Base-by-base conservation (phyloP, 2,329 filamentous ascomycete genomes). In the Sclerotinia nivalis region DNA sequence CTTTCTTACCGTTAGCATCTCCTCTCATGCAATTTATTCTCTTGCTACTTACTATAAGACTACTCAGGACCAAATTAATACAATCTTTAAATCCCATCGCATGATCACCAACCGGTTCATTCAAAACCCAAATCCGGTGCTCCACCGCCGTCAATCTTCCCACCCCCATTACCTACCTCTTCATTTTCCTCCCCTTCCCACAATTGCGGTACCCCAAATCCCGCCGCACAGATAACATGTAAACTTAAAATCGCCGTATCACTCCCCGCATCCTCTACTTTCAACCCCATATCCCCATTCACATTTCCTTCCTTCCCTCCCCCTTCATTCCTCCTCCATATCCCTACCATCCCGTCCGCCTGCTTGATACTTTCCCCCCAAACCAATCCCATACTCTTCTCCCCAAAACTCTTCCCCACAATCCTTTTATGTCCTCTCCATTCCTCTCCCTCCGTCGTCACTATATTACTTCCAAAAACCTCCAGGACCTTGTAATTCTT, bases 211-310 rank as follows among this genome's bases (percentile, higher is more conserved):
- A 77, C 74, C 4, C 77, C 84, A 75, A 87, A 87, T 2, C 84
- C 85, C 66, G 84, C 84, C 50, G 81, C 81, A 74, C 83, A 85
- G 72, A 87, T 87, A 55, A 87, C 82, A 76, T 86, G 83, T 49
- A 87, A 76, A 69, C 81, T 83, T 72, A 86, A 77, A 61, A 82
- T 82, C 81, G 86, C 85, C 1, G 83, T 81, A 68, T 84, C 83
- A 34, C 74, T 72, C 2, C 81, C 80, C 2, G 83, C 79, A 68
- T 84, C 80, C 47, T 74, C 71, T 1, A 86, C 75, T 0, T 79
- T 80, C 55, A 77, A 71, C 52, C 69, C 74, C 73, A 1, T 50
- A 49, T 4, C 54, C 70, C 10, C 62, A 34, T 20, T 52, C 60
- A 20, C 56, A 43, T 18, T 43, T 72, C 79, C 81, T 82, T 18